These are phyloP conservation scores for Cyberlindnera petersonii DNA, from an alignment of 805 yeast species.

Conservation along the genomic window DNA sequence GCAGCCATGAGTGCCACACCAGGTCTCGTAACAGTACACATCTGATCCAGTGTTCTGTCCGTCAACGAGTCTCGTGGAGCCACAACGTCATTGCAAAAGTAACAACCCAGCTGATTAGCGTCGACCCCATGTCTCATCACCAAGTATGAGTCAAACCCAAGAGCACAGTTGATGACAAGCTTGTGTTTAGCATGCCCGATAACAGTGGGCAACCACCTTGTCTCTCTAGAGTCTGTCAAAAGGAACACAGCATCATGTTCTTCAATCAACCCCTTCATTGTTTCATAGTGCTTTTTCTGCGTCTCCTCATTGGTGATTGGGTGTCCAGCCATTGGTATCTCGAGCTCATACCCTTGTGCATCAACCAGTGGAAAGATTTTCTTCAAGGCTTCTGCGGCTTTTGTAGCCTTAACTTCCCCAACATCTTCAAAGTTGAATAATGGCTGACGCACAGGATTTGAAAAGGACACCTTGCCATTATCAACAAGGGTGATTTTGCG, in stretches of 20 bases:
- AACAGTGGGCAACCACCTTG: slow-evolving; percentile 96
- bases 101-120: slow-evolving; percentile 64
- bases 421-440: slow-evolving; percentile 76
- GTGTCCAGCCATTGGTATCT: slow-evolving; percentile 97
- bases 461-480: slow-evolving; percentile 81
- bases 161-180: slow-evolving; percentile 83
- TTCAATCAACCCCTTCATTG: slow-evolving; percentile 49
- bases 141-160: slow-evolving; percentile 90
- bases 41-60: slow-evolving; percentile 89
- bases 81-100: slow-evolving; percentile 92
- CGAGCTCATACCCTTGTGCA: slow-evolving; percentile 58
- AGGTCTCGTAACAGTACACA: slow-evolving; percentile 98
- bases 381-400: slow-evolving; percentile 71
- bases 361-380: slow-evolving; percentile 76
- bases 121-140: slow-evolving; percentile 86
- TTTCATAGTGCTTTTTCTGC: slow-evolving; percentile 49
- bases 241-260: slow-evolving; percentile 75
- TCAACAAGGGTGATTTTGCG: slow-evolving; percentile 83
- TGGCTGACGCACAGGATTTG: slow-evolving; percentile 96
- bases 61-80: slow-evolving; percentile 89
- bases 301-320: slow-evolving; percentile 55
- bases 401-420: slow-evolving; percentile 69
- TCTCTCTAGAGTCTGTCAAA: slow-evolving; percentile 90
- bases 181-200: slow-evolving; percentile 65
- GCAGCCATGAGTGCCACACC: slow-evolving; percentile 91